A percentile compares a stretch with the other conserved stretches of the same genome.
Evolutionary conservation across 176 grass and related monocot genomes (phyloP).

Genomic region (Pharus latifolius): DNA sequence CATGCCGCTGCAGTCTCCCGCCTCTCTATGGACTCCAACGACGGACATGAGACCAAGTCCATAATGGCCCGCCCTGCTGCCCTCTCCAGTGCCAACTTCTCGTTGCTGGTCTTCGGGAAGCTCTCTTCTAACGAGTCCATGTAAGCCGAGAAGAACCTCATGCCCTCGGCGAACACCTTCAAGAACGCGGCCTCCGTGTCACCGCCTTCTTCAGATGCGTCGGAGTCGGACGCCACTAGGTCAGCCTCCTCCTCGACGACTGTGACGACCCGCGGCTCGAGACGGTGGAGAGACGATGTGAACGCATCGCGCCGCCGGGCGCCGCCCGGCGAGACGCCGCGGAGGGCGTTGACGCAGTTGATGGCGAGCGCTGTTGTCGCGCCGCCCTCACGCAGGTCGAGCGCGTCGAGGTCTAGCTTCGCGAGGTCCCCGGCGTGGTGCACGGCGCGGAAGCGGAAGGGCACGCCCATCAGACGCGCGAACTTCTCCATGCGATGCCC

Average conservation of each 20-base stretch:
- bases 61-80: slow-evolving; percentile 65
- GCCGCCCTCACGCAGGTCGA: slow-evolving; percentile 45
- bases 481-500: slow-evolving; percentile 98
- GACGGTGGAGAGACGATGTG: slow-evolving; percentile 35
- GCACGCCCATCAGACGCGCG: slow-evolving; percentile 94
- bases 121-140: slow-evolving; percentile 93
- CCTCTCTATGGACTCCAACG: slow-evolving; percentile 65
- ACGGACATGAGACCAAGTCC: slow-evolving; percentile 75
- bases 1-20: slow-evolving; percentile 64
- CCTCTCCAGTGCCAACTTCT: slow-evolving; percentile 76
- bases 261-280: slow-evolving; percentile 73
- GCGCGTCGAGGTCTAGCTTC: slow-evolving; percentile 67
- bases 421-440: slow-evolving; percentile 80
- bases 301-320: slow-evolving; percentile 48
- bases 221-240: slow-evolving; percentile 26
- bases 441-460: slow-evolving; percentile 75
- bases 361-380: slow-evolving; percentile 52
- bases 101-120: slow-evolving; percentile 84
- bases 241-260: slow-evolving; percentile 94
- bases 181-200: slow-evolving; percentile 69
- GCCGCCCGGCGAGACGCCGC: slow-evolving; percentile 36
- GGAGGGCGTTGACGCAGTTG: slow-evolving; percentile 80
- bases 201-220: background rate
- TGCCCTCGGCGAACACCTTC: slow-evolving; percentile 72
- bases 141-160: slow-evolving; percentile 85